phyloP scores from a whole-genome alignment of 164 flowering plant species.

The Chimonanthus praecox region DNA sequence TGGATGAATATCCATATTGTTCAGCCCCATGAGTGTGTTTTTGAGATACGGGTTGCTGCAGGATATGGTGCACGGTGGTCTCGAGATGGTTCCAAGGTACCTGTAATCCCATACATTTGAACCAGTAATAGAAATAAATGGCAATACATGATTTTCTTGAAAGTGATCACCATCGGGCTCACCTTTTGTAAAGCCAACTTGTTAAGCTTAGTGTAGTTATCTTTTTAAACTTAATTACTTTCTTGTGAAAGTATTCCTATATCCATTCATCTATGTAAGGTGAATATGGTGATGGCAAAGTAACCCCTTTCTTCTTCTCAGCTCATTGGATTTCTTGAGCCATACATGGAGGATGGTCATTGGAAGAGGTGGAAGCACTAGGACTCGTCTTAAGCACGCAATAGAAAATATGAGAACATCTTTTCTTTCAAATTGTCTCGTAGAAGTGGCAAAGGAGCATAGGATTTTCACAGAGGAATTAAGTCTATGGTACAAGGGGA shows the following conservation, averaged over 20 bases:
- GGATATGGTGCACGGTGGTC: conserved; percentile 95
- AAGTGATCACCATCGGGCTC: too few relatives aligned
- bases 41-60: conserved; percentile 62
- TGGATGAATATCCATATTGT: conserved; percentile 71
- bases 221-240: too few relatives aligned
- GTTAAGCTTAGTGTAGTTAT: too few relatives aligned
- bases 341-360: conserved; percentile 67
- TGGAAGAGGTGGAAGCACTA: conserved; percentile 59
- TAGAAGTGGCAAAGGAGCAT: neutral
- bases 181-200: too few relatives aligned
- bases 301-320: conserved; percentile 22
- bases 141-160: neutral
- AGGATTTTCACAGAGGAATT: too few relatives aligned
- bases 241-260: neutral
- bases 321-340: conserved; percentile 90
- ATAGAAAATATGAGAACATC: neutral
- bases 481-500: too few relatives aligned
- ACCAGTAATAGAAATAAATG: neutral
- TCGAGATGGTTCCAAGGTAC: conserved; percentile 64
- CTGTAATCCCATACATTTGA: neutral
- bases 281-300: neutral
- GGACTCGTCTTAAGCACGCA: neutral
- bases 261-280: neutral
- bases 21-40: conserved; percentile 61
- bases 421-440: neutral